Evolutionary conservation across 768 basidiomycete species (phyloP).

Genomic region (Lepiota venenata): DNA sequence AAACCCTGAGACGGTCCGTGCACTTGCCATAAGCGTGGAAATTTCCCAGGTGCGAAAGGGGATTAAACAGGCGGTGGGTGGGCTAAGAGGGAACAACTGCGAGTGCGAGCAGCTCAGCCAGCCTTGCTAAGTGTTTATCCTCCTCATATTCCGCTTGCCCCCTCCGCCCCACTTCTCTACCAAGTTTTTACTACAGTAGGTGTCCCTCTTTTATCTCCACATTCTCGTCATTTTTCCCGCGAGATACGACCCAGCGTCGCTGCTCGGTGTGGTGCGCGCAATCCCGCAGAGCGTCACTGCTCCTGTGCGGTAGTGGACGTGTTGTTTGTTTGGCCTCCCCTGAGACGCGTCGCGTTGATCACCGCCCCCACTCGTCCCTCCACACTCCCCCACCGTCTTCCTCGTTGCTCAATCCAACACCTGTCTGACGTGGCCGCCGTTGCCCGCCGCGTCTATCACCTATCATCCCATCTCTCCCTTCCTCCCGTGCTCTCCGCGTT

Average conservation of each 20-base stretch:
- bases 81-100: constrained; percentile 8
- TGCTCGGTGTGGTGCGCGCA: neutral
- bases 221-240: constrained; percentile 7
- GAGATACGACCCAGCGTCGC: neutral
- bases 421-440: constrained; percentile 6
- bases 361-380: constrained; percentile 1
- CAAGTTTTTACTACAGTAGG: neutral
- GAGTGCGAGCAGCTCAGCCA: constrained; percentile 8
- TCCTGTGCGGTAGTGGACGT: constrained; percentile 7
- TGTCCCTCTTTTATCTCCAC: neutral
- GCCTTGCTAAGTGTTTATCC: constrained; percentile 8
- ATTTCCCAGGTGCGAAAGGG: constrained; percentile 8
- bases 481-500: neutral
- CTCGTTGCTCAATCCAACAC: neutral
- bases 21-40: constrained; percentile 2
- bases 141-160: neutral
- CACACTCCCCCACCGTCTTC: neutral
- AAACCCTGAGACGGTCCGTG: constrained; percentile 7
- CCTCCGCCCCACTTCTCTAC: neutral
- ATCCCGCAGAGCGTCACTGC: constrained; percentile 13
- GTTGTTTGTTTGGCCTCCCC: constrained; percentile 21
- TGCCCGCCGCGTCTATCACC: constrained; percentile 1
- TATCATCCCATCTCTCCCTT: neutral
- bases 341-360: constrained; percentile 23
- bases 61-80: constrained; percentile 10